phyloP scores from a whole-genome alignment of 2,329 filamentous ascomycete genomes.

The Colletotrichum lentis region DNA sequence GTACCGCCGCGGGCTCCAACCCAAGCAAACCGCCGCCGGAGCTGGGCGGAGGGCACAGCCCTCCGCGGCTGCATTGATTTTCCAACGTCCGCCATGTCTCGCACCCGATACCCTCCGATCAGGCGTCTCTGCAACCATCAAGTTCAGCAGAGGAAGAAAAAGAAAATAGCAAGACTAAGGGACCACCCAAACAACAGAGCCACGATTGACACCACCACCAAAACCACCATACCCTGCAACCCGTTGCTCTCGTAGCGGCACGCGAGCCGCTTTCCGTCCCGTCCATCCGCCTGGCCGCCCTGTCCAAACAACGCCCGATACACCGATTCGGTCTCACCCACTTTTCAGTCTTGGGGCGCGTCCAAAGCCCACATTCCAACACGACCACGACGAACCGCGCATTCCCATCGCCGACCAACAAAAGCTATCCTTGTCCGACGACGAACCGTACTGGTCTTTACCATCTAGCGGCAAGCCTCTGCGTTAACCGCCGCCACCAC shows the following conservation, averaged over 20 bases:
- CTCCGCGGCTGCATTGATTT: conserved; percentile 17
- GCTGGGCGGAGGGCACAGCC: background rate
- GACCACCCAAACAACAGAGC: background rate
- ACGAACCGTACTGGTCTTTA: background rate
- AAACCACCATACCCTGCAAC: background rate
- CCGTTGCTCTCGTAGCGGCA: background rate
- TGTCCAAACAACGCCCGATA: background rate
- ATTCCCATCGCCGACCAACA: background rate
- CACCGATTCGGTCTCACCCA: conserved; percentile 4
- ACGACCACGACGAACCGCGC: background rate
- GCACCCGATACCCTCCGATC: no score
- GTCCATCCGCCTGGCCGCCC: background rate
- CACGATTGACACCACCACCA: background rate
- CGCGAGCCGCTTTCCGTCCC: conserved; percentile 20
- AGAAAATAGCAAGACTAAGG: no score
- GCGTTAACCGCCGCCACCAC: background rate
- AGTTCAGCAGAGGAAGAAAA: background rate
- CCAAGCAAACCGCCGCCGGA: background rate
- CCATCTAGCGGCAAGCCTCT: background rate
- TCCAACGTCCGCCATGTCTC: conserved; percentile 10
- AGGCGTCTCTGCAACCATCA: background rate
- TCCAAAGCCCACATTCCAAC: background rate
- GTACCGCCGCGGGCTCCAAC: background rate
- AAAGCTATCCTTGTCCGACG: background rate
- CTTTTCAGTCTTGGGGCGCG: conserved; percentile 13